Evolutionary conservation across 257 asterid genomes (phyloP), one percentile per base, ranked within the genome.

Genomic region (Petrea volubilis): DNA sequence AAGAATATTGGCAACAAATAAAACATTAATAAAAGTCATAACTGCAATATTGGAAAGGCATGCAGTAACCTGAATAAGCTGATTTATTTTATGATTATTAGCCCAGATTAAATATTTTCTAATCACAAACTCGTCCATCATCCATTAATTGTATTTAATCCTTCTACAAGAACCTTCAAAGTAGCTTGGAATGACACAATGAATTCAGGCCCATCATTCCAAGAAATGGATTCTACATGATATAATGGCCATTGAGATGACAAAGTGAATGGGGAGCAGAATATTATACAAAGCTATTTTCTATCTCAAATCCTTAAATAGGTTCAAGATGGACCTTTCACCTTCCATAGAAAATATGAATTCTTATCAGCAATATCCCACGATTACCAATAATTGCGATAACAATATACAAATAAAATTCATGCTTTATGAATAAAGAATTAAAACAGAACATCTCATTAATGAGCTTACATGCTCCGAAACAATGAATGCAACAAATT

Each of bases 181-280:
- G 33, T 44, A 36, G 55, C 43, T 59, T 36, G 70, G 44, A 71
- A 72, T 3, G 46, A 60, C 11, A 46, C 27, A 58, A 59, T 20
- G 62, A 38, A 34, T 60, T 18, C 51, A 52, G 56, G 38, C 9
- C 51, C 31, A 28, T 31, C 12, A 38, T 41, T n/a, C 18, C 56
- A 31, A 69, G 56, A 24, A 38, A 24, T 38, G 55, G 3, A 18
- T 40, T 61, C 34, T 24, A 12, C 71, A 44, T 27, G 14, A 3
- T 17, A 44, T 10, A 21, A 64, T 9, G 17, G n/a, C 44, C 15
- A 24, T 24, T 60, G 9, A 59, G 17, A 28, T n/a, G 27, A 64
- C 59, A 47, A 25, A 44, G 14, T 25, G 25, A 63, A 64, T 7
- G 59, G 28, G 9, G 11, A 27, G 46, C 28, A 64, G 28, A 47